Evolutionary conservation across 257 asterid species (phyloP).

Genomic region (Petrea volubilis): DNA sequence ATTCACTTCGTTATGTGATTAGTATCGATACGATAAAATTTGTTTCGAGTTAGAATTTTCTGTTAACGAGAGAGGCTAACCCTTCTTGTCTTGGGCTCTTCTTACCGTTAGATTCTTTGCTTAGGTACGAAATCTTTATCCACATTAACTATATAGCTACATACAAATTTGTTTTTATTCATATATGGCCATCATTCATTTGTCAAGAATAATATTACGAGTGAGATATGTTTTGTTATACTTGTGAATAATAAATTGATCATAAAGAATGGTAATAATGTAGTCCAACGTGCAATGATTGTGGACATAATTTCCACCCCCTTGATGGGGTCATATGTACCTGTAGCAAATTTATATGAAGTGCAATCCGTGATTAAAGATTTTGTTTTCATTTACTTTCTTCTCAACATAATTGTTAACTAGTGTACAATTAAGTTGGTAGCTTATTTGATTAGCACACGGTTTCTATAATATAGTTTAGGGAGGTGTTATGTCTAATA

Average conservation of each 20-base stretch:
- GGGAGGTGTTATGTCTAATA: no score
- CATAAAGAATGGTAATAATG: neutral
- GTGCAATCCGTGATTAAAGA: neutral
- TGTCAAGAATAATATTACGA: neutral
- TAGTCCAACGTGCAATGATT: neutral
- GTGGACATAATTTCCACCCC: neutral
- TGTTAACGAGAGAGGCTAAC: neutral
- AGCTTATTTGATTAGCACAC: neutral
- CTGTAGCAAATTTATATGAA: neutral
- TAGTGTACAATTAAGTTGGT: neutral
- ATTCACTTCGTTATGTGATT: no score
- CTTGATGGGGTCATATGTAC: neutral
- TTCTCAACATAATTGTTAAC: neutral
- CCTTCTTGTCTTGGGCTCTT: neutral
- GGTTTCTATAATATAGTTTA: neutral
- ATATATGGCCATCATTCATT: neutral
- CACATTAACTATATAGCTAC: neutral
- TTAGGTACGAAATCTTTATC: conserved; percentile 11
- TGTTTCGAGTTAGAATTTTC: no score
- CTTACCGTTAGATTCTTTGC: conserved; percentile 18
- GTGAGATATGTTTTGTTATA: neutral
- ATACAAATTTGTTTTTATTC: neutral
- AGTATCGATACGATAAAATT: no score
- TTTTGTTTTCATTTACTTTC: neutral
- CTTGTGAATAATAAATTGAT: neutral